phyloP scores from a whole-genome alignment of 2,329 filamentous ascomycete genomes.

The Aspergillus sp. region DNA sequence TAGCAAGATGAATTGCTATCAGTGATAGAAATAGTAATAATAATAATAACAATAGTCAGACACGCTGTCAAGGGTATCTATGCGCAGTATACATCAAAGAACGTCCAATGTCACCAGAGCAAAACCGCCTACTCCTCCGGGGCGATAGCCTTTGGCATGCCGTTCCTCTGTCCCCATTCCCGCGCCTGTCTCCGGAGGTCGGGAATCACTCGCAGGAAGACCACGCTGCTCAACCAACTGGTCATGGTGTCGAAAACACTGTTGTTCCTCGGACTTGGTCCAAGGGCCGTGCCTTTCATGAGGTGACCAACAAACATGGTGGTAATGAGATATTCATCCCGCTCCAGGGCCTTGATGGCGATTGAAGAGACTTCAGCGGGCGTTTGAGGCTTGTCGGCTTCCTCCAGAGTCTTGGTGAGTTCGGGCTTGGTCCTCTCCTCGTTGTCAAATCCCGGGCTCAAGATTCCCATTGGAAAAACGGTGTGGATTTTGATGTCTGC shows the following conservation, averaged over 20 bases:
- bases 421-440: conserved; percentile 74
- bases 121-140: conserved; percentile 5
- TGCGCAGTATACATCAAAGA: background rate
- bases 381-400: conserved; percentile 68
- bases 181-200: conserved; percentile 50
- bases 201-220: conserved; percentile 48
- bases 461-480: conserved; percentile 76
- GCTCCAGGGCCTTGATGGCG: conserved; percentile 66
- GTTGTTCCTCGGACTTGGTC: conserved; percentile 45
- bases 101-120: conserved; percentile 4
- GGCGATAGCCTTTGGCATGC: conserved; percentile 22
- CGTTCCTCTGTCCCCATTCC: conserved; percentile 49
- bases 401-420: conserved; percentile 70
- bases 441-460: conserved; percentile 60
- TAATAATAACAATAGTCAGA: conserved; percentile 3
- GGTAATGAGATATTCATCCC: conserved; percentile 68
- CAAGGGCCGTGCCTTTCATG: conserved; percentile 54
- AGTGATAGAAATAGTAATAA: conserved; percentile 3
- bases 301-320: conserved; percentile 62
- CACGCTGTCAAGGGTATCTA: background rate
- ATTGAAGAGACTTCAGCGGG: conserved; percentile 66
- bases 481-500: conserved; percentile 69
- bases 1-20: no score
- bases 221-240: conserved; percentile 44
- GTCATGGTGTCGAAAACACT: conserved; percentile 46